Evolutionary conservation across 352 stramenopile species (phyloP), one percentile per base, ranked within the genome.

Genomic region (Achlya hypogyna): DNA sequence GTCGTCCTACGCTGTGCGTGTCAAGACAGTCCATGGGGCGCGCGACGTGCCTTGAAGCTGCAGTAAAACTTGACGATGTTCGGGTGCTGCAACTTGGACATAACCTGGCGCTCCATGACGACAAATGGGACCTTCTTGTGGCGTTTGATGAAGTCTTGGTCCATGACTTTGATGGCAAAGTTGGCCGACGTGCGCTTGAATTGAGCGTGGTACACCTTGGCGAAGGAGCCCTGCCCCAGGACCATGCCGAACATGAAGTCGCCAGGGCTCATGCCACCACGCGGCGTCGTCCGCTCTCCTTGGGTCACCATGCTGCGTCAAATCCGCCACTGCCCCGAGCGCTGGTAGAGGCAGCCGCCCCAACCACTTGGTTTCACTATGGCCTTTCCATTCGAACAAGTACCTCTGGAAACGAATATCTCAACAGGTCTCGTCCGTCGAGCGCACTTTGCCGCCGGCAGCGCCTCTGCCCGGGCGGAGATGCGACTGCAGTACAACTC

Each of bases 141-240:
- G 74, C 91, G 91, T 59, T 83, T 85, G 69, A 96, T 95, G 71
- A 94, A 93, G 42, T 80, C 75, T 71, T 96, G 94, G 68, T 96
- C 88, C 87, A 96, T 96, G 63, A 96, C 94, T 75, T 96, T 96
- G 20, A 96, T 81, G 0, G 88, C 88, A 64, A 95, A 96, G 71
- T 96, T 83, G 5, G 74, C 76, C n/a, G 74, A 74, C 20, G 77
- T 91, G 72, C 91, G 81, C 62, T 96, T 96, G 79, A 93, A 93
- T n/a, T 86, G 84, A 43, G 87, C 84, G 51, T 96, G 87, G 45
- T 69, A 69, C 22, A 89, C 81, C 54, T 84, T 81, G 47, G 88
- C 88, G 60, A 94, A 96, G 3, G 88, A 84, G 23, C 88, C 88
- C 77, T 96, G 85, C 23, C 88, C 88, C 27, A 96, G 76, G 60